Percentiles rank a stretch among this genome's conserved stretches.
phyloP scores from a whole-genome alignment of 2,329 filamentous ascomycete genomes.

The Aspergillus sp. region DNA sequence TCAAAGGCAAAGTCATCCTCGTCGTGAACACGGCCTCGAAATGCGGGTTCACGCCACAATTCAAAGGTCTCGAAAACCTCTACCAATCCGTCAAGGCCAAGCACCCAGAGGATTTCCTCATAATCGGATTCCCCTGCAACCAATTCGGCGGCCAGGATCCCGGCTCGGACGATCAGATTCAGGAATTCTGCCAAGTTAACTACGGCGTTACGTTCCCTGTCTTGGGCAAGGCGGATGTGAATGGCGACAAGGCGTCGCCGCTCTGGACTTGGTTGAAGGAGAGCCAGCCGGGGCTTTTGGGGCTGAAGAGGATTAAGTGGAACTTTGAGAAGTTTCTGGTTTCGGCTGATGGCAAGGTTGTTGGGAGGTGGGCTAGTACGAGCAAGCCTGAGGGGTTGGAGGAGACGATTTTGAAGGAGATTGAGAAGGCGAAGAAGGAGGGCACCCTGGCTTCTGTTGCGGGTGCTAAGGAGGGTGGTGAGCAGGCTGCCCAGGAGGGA shows the following conservation, averaged over 20 bases:
- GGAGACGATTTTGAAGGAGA: conserved; percentile 71
- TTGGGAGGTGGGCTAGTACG: conserved; percentile 80
- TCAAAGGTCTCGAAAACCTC: conserved; percentile 82
- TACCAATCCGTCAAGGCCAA: conserved; percentile 73
- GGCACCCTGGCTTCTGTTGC: conserved; percentile 27
- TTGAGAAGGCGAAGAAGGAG: conserved; percentile 55
- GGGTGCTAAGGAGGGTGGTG: background rate
- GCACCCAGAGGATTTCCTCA: conserved; percentile 73
- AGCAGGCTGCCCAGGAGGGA: conserved; percentile 11
- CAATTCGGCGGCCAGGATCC: conserved; percentile 93
- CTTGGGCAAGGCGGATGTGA: conserved; percentile 89
- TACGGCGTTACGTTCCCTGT: conserved; percentile 93
- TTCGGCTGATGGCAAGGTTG: conserved; percentile 80
- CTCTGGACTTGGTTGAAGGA: conserved; percentile 74
- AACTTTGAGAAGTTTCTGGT: conserved; percentile 99
- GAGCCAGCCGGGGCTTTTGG: conserved; percentile 76
- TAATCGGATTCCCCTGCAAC: conserved; percentile 98
- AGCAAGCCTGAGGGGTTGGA: conserved; percentile 83
- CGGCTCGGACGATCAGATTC: conserved; percentile 75
- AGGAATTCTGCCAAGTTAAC: conserved; percentile 85
- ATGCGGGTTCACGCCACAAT: conserved; percentile 98
- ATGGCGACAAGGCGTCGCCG: conserved; percentile 77
- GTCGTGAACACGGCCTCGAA: conserved; percentile 98
- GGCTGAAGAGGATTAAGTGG: conserved; percentile 93
- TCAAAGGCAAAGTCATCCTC: conserved; percentile 90